Evolutionary conservation across 2,329 filamentous ascomycete species (phyloP).

Genomic region (Neophaeococcomyces mojaviensis): DNA sequence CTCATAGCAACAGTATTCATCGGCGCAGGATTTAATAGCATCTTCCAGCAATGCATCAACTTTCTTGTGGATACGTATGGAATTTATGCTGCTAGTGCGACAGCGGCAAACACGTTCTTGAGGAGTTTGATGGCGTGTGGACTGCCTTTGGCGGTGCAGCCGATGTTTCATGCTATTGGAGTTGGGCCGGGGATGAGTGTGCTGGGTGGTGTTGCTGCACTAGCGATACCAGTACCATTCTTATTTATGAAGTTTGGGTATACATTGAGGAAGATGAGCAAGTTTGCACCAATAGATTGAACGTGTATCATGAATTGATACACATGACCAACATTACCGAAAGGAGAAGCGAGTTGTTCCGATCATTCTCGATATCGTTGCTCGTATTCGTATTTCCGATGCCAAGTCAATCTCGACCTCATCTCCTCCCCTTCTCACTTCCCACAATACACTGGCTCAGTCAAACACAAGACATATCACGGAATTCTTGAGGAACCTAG

Average conservation of each 20-base stretch:
- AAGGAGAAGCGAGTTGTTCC: too few species aligned
- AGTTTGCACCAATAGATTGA: conserved; percentile 34
- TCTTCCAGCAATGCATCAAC: conserved; percentile 35
- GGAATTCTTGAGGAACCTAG: too few species aligned
- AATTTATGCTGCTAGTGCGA: conserved; percentile 36
- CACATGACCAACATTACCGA: too few species aligned
- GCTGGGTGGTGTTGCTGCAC: conserved; percentile 34
- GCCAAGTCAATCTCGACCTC: too few species aligned
- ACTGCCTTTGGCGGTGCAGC: conserved; percentile 31
- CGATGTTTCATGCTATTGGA: conserved; percentile 36
- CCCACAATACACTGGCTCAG: too few species aligned
- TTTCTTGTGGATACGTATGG: conserved; percentile 37
- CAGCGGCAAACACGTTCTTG: conserved; percentile 38
- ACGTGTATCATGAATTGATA: too few species aligned
- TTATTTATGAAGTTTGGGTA: conserved; percentile 38
- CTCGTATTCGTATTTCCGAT: too few species aligned
- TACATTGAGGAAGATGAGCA: conserved; percentile 36
- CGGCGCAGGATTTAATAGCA: conserved; percentile 32
- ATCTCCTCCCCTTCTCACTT: too few species aligned
- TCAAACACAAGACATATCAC: too few species aligned
- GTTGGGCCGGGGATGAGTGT: conserved; percentile 37
- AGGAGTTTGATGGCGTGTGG: conserved; percentile 34
- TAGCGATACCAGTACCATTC: conserved; percentile 38
- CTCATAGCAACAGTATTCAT: conserved; percentile 33
- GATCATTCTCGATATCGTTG: too few species aligned